A percentile compares a stretch with the other conserved stretches of the same genome.
Conservation (phyloP, 352 stramenopile genomes). For the Phytopythium ostracodes region DNA sequence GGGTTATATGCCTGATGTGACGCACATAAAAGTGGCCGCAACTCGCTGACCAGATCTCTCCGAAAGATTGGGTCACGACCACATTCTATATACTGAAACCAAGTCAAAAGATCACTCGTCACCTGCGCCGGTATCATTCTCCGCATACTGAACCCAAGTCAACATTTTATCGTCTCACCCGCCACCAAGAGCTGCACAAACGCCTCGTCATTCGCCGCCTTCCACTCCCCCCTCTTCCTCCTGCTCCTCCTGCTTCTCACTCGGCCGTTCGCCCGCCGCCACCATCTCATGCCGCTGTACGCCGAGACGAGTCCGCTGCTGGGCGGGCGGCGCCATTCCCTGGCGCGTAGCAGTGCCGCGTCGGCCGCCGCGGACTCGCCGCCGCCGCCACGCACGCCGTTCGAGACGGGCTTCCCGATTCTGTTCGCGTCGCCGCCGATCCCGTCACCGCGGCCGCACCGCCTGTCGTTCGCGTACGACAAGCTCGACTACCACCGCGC, state of each 20-base stretch:
- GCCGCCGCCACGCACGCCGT: slow-evolving; percentile 48
- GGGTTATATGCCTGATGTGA: too few species aligned
- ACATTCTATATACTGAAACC: not conserved
- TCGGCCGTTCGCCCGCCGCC: not conserved
- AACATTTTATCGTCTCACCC: not conserved
- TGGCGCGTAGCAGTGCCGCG: slow-evolving; percentile 8
- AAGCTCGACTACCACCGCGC: slow-evolving; percentile 31
- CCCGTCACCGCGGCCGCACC: slow-evolving; percentile 49
- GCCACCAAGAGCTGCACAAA: not conserved
- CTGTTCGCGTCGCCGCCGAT: slow-evolving; percentile 49
- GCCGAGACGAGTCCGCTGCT: slow-evolving; percentile 21
- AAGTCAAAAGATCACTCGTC: not conserved
- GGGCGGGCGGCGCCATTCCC: not conserved
- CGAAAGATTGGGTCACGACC: too few species aligned
- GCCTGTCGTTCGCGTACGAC: slow-evolving; percentile 42
- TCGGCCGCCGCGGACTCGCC: slow-evolving; percentile 11
- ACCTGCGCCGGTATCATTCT: not conserved
- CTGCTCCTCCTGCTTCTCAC: not conserved
- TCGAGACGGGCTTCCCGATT: slow-evolving; percentile 70
- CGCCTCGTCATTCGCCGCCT: not conserved
- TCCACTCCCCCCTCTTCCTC: not conserved
- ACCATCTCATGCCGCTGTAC: slow-evolving; percentile 5
- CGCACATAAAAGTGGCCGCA: not conserved
- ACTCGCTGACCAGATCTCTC: not conserved
- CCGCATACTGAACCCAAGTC: not conserved